Percentiles rank a stretch among this genome's conserved stretches.
Conservation (phyloP, 495 filamentous ascomycete species). For the Gamarada debralockiae region DNA sequence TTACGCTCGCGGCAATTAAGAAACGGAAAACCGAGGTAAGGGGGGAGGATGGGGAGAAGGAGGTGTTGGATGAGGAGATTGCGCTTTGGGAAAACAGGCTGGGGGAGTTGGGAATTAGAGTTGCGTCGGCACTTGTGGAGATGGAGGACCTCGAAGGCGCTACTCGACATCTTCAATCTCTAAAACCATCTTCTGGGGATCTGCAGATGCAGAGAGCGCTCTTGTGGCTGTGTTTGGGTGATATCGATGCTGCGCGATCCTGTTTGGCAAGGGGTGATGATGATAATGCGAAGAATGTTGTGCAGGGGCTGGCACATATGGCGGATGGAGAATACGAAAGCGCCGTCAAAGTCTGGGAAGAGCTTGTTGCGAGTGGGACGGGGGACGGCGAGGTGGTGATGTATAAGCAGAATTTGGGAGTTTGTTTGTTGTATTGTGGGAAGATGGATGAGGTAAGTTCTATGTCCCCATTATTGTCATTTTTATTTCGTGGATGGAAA, state of each 20-base stretch:
- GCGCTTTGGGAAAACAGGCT: constrained; percentile 66
- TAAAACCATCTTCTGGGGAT: constrained; percentile 31
- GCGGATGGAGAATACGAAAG: constrained; percentile 68
- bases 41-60: constrained; percentile 28
- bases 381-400: constrained; percentile 46
- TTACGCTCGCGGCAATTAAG: constrained; percentile 38
- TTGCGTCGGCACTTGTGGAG: constrained; percentile 78
- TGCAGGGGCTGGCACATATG: constrained; percentile 68
- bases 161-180: constrained; percentile 54
- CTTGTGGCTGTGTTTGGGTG: constrained; percentile 70
- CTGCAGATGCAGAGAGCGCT: constrained; percentile 50
- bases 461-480: not conserved
- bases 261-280: constrained; percentile 35
- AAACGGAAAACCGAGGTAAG: constrained; percentile 3
- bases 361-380: constrained; percentile 38
- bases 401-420: constrained; percentile 73
- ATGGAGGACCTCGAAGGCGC: constrained; percentile 86
- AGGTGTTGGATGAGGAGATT: constrained; percentile 38
- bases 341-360: constrained; percentile 61
- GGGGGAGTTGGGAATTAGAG: constrained; percentile 69
- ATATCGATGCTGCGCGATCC: constrained; percentile 61
- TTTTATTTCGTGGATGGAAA: not conserved
- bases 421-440: constrained; percentile 78
- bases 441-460: constrained; percentile 63
- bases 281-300: constrained; percentile 32